phyloP scores from a whole-genome alignment of 352 stramenopile genomes.

The Phytopythium helicoides region DNA sequence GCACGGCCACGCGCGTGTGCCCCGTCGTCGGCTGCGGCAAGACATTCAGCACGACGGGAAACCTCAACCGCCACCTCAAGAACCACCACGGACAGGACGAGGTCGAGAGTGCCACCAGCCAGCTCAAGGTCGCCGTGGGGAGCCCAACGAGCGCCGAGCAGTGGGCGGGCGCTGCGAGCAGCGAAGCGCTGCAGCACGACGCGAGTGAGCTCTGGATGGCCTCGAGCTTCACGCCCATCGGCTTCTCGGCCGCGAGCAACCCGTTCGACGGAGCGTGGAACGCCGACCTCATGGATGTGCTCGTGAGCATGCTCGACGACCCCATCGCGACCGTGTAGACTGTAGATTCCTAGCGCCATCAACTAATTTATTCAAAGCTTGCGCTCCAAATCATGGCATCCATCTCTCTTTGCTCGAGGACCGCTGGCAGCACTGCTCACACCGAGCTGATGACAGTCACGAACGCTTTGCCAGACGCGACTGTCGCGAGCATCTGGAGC shows the following conservation, averaged over 20 bases:
- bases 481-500: too few species aligned
- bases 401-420: too few species aligned
- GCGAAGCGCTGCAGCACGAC: slow-evolving; percentile 11
- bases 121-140: slow-evolving; percentile 7
- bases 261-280: slow-evolving; percentile 17
- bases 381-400: slow-evolving; percentile 16
- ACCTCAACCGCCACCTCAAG: slow-evolving; percentile 29
- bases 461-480: too few species aligned
- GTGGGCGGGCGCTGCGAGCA: slow-evolving; percentile 6
- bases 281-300: slow-evolving; percentile 33
- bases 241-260: slow-evolving; percentile 2
- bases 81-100: slow-evolving; percentile 16
- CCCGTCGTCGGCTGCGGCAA: slow-evolving; percentile 21
- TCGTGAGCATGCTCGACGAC: slow-evolving; percentile 35
- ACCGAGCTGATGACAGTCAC: too few species aligned
- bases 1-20: slow-evolving; percentile 18
- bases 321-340: slow-evolving; percentile 17
- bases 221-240: slow-evolving; percentile 10
- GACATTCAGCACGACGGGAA: slow-evolving; percentile 32
- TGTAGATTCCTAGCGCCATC: slow-evolving; percentile 5
- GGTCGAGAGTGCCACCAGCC: slow-evolving; percentile 2
- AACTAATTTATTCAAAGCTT: slow-evolving; percentile 23
- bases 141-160: slow-evolving; percentile 23
- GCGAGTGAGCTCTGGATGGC: slow-evolving; percentile 10
- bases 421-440: too few species aligned